phyloP scores from a whole-genome alignment of 805 yeast species.

The Tetrapisispora pingtungensis region DNA sequence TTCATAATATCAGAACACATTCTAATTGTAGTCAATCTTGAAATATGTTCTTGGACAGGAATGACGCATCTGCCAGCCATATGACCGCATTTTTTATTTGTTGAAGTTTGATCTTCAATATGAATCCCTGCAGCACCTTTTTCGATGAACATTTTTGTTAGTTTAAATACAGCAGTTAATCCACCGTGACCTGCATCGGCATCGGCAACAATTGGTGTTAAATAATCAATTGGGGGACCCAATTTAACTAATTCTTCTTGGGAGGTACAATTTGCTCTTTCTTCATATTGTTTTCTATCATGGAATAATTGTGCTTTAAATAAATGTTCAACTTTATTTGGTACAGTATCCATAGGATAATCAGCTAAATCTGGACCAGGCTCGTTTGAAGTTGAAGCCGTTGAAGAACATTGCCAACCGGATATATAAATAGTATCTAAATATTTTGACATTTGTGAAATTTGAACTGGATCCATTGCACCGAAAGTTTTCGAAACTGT shows the following conservation, averaged over 20 bases:
- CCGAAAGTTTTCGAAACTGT: conserved; percentile 87
- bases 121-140: conserved; percentile 99
- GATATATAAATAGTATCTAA: conserved; percentile 87
- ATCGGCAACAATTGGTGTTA: conserved; percentile 93
- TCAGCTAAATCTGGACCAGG: conserved; percentile 98
- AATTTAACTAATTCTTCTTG: conserved; percentile 58
- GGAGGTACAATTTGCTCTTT: conserved; percentile 45
- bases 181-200: conserved; percentile 99
- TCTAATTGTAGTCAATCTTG: conserved; percentile 86
- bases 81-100: conserved; percentile 97
- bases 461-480: conserved; percentile 92
- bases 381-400: conserved; percentile 94
- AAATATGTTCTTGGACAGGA: conserved; percentile 95
- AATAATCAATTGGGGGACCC: conserved; percentile 69
- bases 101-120: conserved; percentile 98
- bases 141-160: conserved; percentile 92
- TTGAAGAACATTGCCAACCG: conserved; percentile 98
- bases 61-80: conserved; percentile 98
- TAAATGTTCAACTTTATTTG: conserved; percentile 93
- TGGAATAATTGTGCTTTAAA: conserved; percentile 96
- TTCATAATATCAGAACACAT: conserved; percentile 92
- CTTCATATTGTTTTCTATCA: conserved; percentile 92
- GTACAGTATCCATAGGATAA: conserved; percentile 97
- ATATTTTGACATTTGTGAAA: conserved; percentile 93
- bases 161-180: conserved; percentile 87